phyloP scores from a whole-genome alignment of 768 basidiomycete genomes.

The Naematelia aurantialba region DNA sequence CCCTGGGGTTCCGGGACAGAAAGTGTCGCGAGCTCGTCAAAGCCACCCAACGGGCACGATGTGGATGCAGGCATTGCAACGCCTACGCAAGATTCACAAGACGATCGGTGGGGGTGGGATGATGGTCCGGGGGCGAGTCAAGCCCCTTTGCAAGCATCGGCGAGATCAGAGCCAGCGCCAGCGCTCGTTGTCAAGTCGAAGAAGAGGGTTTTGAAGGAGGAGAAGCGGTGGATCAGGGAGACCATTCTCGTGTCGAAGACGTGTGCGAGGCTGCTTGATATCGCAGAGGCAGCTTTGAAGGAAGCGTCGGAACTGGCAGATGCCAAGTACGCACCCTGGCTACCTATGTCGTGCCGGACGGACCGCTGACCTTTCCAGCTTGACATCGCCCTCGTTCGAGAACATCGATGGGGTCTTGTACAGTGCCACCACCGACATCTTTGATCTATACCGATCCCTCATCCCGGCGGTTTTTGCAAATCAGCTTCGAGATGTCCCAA shows the following conservation, averaged over 20 bases:
- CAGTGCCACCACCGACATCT: conserved; percentile 61
- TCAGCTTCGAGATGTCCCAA: conserved; percentile 56
- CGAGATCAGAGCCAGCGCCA: no score
- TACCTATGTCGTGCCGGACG: background rate
- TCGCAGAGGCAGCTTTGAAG: conserved; percentile 26
- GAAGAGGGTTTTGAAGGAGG: conserved; percentile 22
- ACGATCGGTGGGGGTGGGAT: conserved; percentile 24
- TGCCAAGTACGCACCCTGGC: conserved; percentile 51
- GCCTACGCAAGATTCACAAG: background rate
- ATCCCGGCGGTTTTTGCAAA: conserved; percentile 50
- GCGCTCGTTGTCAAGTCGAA: background rate
- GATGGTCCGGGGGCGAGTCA: conserved; percentile 9
- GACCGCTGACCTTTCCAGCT: conserved; percentile 4
- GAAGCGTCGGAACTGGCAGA: conserved; percentile 56
- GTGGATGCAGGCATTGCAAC: background rate
- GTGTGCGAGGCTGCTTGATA: conserved; percentile 29
- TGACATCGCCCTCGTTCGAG: conserved; percentile 52
- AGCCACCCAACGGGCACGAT: background rate
- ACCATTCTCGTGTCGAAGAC: conserved; percentile 32
- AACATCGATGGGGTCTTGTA: conserved; percentile 53
- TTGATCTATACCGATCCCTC: conserved; percentile 76
- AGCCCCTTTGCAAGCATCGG: background rate
- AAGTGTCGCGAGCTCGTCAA: conserved; percentile 4
- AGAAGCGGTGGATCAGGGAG: conserved; percentile 23
- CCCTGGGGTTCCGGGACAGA: conserved; percentile 22